phyloP scores from a whole-genome alignment of 2,329 filamentous ascomycete species.

The Microcera coccophila region DNA sequence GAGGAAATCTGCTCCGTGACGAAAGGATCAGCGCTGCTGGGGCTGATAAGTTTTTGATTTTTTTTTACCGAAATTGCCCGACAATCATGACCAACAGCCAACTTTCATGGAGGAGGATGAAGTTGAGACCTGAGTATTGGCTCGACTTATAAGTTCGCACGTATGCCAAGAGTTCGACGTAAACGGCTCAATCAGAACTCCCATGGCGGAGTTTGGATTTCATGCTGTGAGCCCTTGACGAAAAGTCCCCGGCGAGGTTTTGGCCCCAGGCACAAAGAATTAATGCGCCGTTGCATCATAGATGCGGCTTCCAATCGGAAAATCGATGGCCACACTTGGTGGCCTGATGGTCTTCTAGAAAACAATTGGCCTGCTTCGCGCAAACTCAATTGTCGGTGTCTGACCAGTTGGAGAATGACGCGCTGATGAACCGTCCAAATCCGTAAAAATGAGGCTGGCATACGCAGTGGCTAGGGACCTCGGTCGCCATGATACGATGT shows the following conservation, averaged over 20 bases:
- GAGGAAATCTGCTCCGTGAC: neutral
- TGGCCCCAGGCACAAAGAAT: neutral
- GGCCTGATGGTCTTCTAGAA: neutral
- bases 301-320: neutral
- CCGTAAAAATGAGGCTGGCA: neutral
- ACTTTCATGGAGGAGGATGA: neutral
- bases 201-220: neutral
- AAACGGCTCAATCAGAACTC: neutral
- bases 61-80: neutral
- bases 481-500: neutral
- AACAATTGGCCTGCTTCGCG: neutral
- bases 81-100: neutral
- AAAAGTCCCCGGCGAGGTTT: neutral
- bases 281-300: neutral
- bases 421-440: neutral
- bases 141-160: too few relatives aligned
- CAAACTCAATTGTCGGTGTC: neutral
- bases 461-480: neutral
- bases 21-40: neutral
- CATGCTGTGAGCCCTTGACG: neutral
- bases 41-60: neutral
- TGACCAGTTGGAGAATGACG: neutral
- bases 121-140: neutral
- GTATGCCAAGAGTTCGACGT: too few relatives aligned
- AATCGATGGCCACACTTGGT: neutral